These are phyloP conservation scores for Pseudoperonospora humuli DNA, from an alignment of 352 stramenopile species.

Conservation along the genomic window DNA sequence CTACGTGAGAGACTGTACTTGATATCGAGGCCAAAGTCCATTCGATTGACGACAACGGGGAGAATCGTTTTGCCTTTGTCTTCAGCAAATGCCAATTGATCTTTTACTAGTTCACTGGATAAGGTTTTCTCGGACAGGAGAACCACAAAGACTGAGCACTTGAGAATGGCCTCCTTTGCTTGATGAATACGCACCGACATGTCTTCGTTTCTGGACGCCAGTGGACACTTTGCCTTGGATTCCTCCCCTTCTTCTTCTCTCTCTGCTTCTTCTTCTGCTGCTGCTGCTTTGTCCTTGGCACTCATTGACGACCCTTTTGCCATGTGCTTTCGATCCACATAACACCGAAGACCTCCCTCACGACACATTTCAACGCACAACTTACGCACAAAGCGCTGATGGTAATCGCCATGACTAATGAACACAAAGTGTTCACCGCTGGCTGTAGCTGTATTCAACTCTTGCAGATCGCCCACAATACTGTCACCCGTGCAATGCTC, in stretches of 20 bases:
- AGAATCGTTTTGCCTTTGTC: conserved; percentile 82
- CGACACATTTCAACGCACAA: conserved; percentile 62
- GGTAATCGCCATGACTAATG: conserved; percentile 72
- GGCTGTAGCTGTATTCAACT: conserved; percentile 41
- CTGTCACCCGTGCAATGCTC: conserved; percentile 29
- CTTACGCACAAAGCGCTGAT: conserved; percentile 63
- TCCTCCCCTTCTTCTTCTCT: conserved; percentile 14
- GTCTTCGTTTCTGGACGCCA: conserved; percentile 32
- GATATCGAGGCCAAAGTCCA: conserved; percentile 61
- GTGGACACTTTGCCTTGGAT: conserved; percentile 1
- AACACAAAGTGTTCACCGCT: conserved; percentile 75
- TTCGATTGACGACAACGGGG: conserved; percentile 56
- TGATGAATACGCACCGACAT: conserved; percentile 68
- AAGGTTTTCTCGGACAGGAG: conserved; percentile 72
- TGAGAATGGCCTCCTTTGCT: conserved; percentile 76
- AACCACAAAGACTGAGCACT: conserved; percentile 68
- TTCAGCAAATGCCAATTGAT: conserved; percentile 76
- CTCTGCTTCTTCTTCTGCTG: too few species aligned
- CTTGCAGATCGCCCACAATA: conserved; percentile 53
- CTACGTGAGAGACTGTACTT: conserved; percentile 76
- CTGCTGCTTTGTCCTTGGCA: conserved; percentile 21
- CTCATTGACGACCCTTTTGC: conserved; percentile 19
- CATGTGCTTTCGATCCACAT: conserved; percentile 50
- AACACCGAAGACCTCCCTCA: conserved; percentile 57
- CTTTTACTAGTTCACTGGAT: conserved; percentile 58